phyloP scores from a whole-genome alignment of 2,329 filamentous ascomycete species.

The Apiospora marii region DNA sequence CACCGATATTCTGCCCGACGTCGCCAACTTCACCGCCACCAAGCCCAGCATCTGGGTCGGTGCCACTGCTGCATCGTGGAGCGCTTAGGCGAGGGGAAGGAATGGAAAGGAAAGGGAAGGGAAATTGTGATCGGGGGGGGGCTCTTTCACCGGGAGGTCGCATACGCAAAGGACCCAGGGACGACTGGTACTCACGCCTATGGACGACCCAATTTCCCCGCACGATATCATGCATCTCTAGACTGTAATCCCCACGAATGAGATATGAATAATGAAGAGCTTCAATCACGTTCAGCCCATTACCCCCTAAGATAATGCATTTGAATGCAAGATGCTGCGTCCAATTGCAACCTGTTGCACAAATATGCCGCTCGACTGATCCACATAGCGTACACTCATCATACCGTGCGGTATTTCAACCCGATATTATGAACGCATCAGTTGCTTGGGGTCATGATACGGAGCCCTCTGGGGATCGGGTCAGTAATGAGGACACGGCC shows the following conservation, averaged over 20 bases:
- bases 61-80: not conserved
- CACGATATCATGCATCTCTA: not conserved
- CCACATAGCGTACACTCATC: too few relatives aligned
- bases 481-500: too few relatives aligned
- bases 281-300: not conserved
- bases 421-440: too few relatives aligned
- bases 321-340: not conserved
- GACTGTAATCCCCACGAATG: not conserved
- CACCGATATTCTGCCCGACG: slow-evolving; percentile 33
- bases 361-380: too few relatives aligned
- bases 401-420: too few relatives aligned
- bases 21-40: slow-evolving; percentile 43
- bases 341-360: not conserved
- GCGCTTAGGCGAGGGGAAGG: not conserved
- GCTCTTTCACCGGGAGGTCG: too few relatives aligned
- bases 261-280: not conserved
- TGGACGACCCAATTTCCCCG: not conserved
- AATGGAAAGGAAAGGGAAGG: not conserved
- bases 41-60: slow-evolving; percentile 31
- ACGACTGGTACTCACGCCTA: too few relatives aligned
- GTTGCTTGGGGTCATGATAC: too few relatives aligned
- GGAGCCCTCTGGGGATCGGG: too few relatives aligned
- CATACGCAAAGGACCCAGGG: too few relatives aligned
- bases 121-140: slow-evolving; percentile 20
- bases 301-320: not conserved